phyloP scores from a whole-genome alignment of 1,284 basidiomycete genomes.

The Puccinia hordei region DNA sequence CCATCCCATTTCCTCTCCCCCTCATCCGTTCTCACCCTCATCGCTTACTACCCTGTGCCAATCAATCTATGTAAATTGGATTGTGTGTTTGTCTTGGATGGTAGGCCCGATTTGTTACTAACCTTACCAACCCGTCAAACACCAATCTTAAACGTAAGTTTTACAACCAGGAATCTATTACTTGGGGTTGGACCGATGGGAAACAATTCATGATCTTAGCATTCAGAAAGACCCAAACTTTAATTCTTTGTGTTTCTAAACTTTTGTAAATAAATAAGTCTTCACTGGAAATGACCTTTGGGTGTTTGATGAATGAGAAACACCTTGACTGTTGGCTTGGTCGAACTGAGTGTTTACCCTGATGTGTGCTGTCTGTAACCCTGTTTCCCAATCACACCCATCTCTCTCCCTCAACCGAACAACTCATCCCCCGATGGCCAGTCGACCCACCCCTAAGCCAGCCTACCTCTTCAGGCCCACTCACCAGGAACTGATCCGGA shows the following conservation, averaged over 20 bases:
- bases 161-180: slow-evolving; percentile 91
- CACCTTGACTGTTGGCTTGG: no score
- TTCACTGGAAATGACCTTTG: no score
- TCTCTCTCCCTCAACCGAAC: background rate
- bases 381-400: no score
- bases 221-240: background rate
- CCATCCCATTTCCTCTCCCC: slow-evolving; percentile 43
- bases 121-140: slow-evolving; percentile 95
- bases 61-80: no score
- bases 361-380: no score
- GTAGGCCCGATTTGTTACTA: slow-evolving; percentile 79
- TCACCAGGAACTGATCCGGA: slow-evolving; percentile 4
- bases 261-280: background rate
- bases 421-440: background rate
- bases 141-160: slow-evolving; percentile 85
- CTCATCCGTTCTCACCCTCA: no score
- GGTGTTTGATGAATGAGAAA: no score
- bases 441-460: background rate
- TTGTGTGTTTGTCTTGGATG: slow-evolving; percentile 44
- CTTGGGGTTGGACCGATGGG: slow-evolving; percentile 71
- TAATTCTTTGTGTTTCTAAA: background rate
- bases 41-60: no score
- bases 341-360: no score
- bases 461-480: slow-evolving; percentile 16
- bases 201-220: background rate